Evolutionary conservation across 2,329 filamentous ascomycete genomes (phyloP).

Genomic region (Colletotrichum magnum): DNA sequence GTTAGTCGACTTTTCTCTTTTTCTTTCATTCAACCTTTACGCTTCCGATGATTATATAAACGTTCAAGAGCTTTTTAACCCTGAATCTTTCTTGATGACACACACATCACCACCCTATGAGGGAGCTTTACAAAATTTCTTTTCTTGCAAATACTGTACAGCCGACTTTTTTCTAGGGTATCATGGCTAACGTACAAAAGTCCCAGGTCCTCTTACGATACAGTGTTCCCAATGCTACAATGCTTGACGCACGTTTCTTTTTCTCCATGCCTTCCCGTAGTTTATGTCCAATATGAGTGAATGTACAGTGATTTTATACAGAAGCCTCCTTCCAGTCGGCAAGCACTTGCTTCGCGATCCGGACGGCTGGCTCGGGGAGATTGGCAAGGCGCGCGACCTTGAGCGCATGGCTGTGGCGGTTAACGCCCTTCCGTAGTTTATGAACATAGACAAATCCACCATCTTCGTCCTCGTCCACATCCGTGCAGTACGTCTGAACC

Average conservation of each 20-base stretch:
- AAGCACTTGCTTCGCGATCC: slow-evolving; percentile 74
- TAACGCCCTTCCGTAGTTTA: slow-evolving; percentile 84
- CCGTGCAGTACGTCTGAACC: slow-evolving; percentile 88
- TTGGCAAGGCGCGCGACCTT: slow-evolving; percentile 94
- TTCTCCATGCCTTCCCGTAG: neutral
- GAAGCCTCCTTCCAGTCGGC: slow-evolving; percentile 29
- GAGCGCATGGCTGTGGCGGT: slow-evolving; percentile 88
- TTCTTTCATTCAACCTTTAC: slow-evolving; percentile 29
- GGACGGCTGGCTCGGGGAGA: slow-evolving; percentile 80
- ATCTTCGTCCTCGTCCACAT: slow-evolving; percentile 80
- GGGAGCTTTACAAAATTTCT: slow-evolving; percentile 51
- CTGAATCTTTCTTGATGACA: slow-evolving; percentile 73
- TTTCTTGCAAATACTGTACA: slow-evolving; percentile 43
- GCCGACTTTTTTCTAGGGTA: slow-evolving; percentile 46
- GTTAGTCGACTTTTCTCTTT: slow-evolving; percentile 46
- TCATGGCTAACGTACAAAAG: slow-evolving; percentile 54
- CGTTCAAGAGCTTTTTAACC: slow-evolving; percentile 78
- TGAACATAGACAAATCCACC: slow-evolving; percentile 90
- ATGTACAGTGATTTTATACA: slow-evolving; percentile 7
- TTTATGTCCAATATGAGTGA: neutral
- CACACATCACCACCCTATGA: slow-evolving; percentile 72
- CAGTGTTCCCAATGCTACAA: slow-evolving; percentile 20
- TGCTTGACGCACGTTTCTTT: slow-evolving; percentile 9
- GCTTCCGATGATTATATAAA: slow-evolving; percentile 70
- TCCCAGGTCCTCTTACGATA: slow-evolving; percentile 24